phyloP scores from a whole-genome alignment of 208 protist genomes.

The Borovskyia barvae region DNA sequence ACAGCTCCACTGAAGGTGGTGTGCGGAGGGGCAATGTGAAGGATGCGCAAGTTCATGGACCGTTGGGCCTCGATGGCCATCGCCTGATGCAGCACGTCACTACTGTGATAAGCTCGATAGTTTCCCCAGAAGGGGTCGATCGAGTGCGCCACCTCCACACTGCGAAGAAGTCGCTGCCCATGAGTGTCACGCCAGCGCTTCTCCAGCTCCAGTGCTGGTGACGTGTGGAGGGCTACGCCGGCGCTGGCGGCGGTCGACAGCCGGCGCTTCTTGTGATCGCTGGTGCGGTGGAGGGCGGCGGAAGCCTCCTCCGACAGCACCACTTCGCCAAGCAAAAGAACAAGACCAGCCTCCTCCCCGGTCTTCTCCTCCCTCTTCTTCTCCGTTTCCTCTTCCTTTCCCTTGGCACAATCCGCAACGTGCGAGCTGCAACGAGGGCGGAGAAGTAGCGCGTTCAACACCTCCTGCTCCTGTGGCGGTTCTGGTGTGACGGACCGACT shows the following conservation, averaged over 20 bases:
- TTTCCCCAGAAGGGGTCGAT: conserved; percentile 11
- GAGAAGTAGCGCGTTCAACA: conserved; percentile 14
- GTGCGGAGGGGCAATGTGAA: conserved; percentile 51
- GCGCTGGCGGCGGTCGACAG: background rate
- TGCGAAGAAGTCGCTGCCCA: conserved; percentile 51
- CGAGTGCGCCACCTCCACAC: conserved; percentile 17
- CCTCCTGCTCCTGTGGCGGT: background rate
- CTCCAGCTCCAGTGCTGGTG: conserved; percentile 36
- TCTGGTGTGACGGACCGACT: conserved; percentile 7
- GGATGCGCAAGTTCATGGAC: conserved; percentile 36
- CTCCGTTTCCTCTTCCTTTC: background rate
- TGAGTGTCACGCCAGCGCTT: conserved; percentile 46
- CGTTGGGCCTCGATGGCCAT: conserved; percentile 11
- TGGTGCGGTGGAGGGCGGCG: conserved; percentile 18
- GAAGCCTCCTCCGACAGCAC: conserved; percentile 42
- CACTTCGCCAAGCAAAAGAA: conserved; percentile 66
- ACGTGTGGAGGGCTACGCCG: conserved; percentile 19
- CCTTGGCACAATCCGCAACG: too few relatives aligned
- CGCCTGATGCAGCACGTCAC: conserved; percentile 11
- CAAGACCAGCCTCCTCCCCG: conserved; percentile 5
- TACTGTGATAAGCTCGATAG: conserved; percentile 13
- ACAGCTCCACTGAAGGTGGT: conserved; percentile 24
- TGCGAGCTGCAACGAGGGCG: background rate
- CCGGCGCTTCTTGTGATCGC: conserved; percentile 8
- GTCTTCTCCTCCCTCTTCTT: background rate